phyloP scores from a whole-genome alignment of 306 rosid genomes.

The Quercus gilva region DNA sequence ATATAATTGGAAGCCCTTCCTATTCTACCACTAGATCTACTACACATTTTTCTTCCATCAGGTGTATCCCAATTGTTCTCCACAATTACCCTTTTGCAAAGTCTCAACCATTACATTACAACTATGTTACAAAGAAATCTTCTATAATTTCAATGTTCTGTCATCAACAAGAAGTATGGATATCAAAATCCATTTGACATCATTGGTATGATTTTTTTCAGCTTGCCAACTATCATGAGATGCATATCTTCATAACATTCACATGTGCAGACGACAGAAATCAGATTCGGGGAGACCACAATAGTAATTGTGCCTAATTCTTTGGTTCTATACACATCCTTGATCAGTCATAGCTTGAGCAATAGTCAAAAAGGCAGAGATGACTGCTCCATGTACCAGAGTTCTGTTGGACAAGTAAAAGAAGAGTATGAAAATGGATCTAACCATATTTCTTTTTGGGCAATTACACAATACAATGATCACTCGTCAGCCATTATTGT shows the following conservation, averaged over 20 bases:
- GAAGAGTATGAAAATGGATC: not conserved
- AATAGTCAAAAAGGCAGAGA: conserved; percentile 81
- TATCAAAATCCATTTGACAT: not conserved
- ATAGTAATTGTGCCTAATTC: conserved; percentile 3
- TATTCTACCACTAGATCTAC: conserved; percentile 26
- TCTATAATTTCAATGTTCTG: conserved; percentile 10
- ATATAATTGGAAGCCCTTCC: conserved; percentile 24
- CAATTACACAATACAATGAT: not conserved
- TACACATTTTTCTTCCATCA: conserved; percentile 27
- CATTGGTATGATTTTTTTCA: conserved; percentile 15
- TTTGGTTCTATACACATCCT: conserved; percentile 72
- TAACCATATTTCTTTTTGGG: not conserved
- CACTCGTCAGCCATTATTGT: not conserved
- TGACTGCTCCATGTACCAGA: conserved; percentile 87
- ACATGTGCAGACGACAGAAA: conserved; percentile 2
- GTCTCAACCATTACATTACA: conserved; percentile 35
- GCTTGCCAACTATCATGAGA: conserved; percentile 8
- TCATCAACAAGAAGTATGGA: conserved; percentile 2
- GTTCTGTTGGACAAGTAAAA: conserved; percentile 53
- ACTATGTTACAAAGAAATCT: conserved; percentile 47
- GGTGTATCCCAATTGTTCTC: conserved; percentile 24
- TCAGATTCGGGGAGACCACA: conserved; percentile 27
- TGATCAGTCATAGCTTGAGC: conserved; percentile 99
- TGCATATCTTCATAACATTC: conserved; percentile 9
- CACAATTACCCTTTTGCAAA: conserved; percentile 16